Evolutionary conservation across 805 yeast genomes (phyloP).

Genomic region (Teunomyces pallodes): DNA sequence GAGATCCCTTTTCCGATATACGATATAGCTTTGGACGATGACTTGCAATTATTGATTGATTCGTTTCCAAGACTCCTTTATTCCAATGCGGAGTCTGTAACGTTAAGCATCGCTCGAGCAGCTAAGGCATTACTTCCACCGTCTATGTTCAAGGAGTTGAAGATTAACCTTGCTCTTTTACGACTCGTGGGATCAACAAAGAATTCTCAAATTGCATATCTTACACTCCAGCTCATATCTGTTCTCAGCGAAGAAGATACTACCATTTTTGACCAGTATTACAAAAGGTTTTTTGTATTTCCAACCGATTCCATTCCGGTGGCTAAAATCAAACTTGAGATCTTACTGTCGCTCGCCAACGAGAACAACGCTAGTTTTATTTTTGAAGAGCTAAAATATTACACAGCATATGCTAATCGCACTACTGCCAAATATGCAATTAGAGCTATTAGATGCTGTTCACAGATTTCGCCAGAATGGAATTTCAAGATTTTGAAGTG

Average conservation of each 20-base stretch:
- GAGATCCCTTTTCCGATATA: slow-evolving; percentile 18
- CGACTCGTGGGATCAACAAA: slow-evolving; percentile 34
- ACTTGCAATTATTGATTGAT: slow-evolving; percentile 53
- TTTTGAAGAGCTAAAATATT: slow-evolving; percentile 62
- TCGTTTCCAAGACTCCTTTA: slow-evolving; percentile 46
- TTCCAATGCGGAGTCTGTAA: slow-evolving; percentile 57
- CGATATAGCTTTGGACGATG: slow-evolving; percentile 50
- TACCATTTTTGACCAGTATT: slow-evolving; percentile 31
- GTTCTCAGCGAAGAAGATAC: slow-evolving; percentile 34
- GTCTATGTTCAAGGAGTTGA: slow-evolving; percentile 43
- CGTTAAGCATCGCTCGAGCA: slow-evolving; percentile 59
- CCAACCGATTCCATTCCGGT: slow-evolving; percentile 49
- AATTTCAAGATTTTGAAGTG: slow-evolving; percentile 57
- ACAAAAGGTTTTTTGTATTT: slow-evolving; percentile 50
- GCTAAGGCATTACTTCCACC: slow-evolving; percentile 59
- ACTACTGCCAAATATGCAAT: slow-evolving; percentile 47
- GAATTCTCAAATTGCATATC: slow-evolving; percentile 18
- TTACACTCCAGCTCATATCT: slow-evolving; percentile 48
- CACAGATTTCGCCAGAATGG: slow-evolving; percentile 48
- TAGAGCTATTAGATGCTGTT: slow-evolving; percentile 60
- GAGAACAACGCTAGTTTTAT: slow-evolving; percentile 51
- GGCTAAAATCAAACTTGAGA: slow-evolving; percentile 55
- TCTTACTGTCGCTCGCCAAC: slow-evolving; percentile 58
- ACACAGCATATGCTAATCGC: slow-evolving; percentile 23
- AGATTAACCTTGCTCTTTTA: slow-evolving; percentile 51